Evolutionary conservation across 192 early-diverging fungal genomes (phyloP).

Genomic region (Coemansia sp.): DNA sequence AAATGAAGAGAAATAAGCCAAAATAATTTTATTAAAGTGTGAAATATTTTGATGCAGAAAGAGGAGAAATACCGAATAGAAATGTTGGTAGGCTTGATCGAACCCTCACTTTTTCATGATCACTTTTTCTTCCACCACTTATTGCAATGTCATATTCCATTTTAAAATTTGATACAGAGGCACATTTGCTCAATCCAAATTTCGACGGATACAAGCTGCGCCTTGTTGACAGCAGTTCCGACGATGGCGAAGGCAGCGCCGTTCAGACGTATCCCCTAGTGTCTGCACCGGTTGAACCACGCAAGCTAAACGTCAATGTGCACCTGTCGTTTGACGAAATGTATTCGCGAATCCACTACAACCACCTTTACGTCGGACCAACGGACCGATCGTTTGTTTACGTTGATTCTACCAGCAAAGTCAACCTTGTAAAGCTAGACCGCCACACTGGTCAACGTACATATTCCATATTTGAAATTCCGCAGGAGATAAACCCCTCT

Average conservation of each 20-base stretch:
- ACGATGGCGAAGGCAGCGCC: slow-evolving; percentile 8
- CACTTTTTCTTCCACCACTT: neutral
- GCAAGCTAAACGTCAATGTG: slow-evolving; percentile 43
- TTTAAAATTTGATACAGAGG: slow-evolving; percentile 40
- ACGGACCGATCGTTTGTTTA: slow-evolving; percentile 22
- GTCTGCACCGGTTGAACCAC: slow-evolving; percentile 20
- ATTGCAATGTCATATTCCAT: slow-evolving; percentile 28
- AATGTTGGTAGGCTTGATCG: neutral
- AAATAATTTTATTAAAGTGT: neutral
- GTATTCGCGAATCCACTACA: slow-evolving; percentile 61
- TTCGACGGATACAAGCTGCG: slow-evolving; percentile 76
- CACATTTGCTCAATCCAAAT: slow-evolving; percentile 55
- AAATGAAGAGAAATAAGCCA: neutral
- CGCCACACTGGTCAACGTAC: neutral
- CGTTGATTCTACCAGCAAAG: slow-evolving; percentile 11
- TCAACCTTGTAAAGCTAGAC: slow-evolving; percentile 21
- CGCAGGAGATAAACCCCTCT: slow-evolving; percentile 4
- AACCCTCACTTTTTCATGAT: neutral
- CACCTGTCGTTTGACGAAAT: slow-evolving; percentile 65
- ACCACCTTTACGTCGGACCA: slow-evolving; percentile 63
- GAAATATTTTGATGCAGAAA: neutral
- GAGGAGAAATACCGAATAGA: neutral
- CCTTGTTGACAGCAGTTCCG: slow-evolving; percentile 45
- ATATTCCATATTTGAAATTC: slow-evolving; percentile 29
- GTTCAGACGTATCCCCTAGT: neutral